phyloP scores from a whole-genome alignment of 2,329 filamentous ascomycete species.

The Botrytis cinerea region DNA sequence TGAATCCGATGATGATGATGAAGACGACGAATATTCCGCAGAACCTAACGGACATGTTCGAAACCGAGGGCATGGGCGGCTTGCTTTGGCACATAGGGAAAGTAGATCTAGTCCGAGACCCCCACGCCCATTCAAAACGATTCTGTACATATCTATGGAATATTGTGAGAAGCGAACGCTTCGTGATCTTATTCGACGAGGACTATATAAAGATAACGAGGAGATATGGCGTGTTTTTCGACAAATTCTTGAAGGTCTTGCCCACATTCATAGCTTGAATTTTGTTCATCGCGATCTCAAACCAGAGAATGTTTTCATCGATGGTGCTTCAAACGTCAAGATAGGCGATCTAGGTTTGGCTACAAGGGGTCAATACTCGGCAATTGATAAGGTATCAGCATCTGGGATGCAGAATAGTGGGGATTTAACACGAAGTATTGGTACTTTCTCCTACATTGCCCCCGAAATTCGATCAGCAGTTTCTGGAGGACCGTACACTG shows the following conservation, averaged over 20 bases:
- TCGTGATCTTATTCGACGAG: conserved; percentile 79
- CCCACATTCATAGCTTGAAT: conserved; percentile 84
- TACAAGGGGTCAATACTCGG: conserved; percentile 77
- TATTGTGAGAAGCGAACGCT: conserved; percentile 90
- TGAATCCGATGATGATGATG: conserved; percentile 37
- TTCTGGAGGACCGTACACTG: conserved; percentile 74
- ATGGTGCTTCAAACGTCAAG: conserved; percentile 84
- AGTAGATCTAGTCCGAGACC: conserved; percentile 41
- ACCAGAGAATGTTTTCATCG: conserved; percentile 97
- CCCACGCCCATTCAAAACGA: conserved; percentile 62
- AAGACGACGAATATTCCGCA: conserved; percentile 47
- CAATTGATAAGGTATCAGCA: conserved; percentile 52
- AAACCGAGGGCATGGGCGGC: conserved; percentile 27
- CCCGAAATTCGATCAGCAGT: conserved; percentile 82
- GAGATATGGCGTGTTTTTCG: conserved; percentile 90
- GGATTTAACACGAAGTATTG: conserved; percentile 71
- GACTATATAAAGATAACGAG: conserved; percentile 70
- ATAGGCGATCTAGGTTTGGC: conserved; percentile 97
- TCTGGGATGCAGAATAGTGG: conserved; percentile 37
- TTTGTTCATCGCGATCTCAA: conserved; percentile 97
- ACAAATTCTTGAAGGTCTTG: conserved; percentile 85
- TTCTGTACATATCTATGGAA: conserved; percentile 98
- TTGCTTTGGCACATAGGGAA: conserved; percentile 34
- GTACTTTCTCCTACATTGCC: conserved; percentile 88
- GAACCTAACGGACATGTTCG: conserved; percentile 44